Evolutionary conservation across 1,284 basidiomycete species (phyloP).

Genomic region (Irpex rosettiformis): DNA sequence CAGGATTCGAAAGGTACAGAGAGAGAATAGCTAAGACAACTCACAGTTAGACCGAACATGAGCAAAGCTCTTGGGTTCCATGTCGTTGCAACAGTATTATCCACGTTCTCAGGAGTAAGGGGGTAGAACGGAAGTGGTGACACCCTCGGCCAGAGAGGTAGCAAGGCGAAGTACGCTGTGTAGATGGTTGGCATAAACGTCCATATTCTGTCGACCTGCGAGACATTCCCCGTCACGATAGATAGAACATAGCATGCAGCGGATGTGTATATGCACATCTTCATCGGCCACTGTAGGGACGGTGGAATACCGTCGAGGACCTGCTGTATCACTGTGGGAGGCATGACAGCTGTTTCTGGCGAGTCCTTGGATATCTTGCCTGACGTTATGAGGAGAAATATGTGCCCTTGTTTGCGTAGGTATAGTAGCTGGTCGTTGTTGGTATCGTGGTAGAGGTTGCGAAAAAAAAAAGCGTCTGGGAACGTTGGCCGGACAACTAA

Average conservation of each 20-base stretch:
- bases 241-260: constrained; percentile 52
- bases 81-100: constrained; percentile 38
- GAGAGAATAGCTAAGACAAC: constrained; percentile 18
- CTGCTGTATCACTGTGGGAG: constrained; percentile 10
- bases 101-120: constrained; percentile 48
- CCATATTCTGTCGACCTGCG: constrained; percentile 72
- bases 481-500: neutral
- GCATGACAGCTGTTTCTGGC: constrained; percentile 1
- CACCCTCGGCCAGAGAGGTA: constrained; percentile 59
- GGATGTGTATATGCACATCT: constrained; percentile 53
- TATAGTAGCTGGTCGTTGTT: neutral
- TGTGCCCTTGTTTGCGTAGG: neutral
- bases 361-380: neutral
- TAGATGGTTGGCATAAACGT: constrained; percentile 78
- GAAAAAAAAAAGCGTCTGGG: neutral
- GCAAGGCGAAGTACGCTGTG: constrained; percentile 68
- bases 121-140: constrained; percentile 48
- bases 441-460: neutral
- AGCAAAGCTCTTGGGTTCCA: constrained; percentile 68
- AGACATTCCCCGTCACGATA: constrained; percentile 74
- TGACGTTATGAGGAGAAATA: neutral
- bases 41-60: constrained; percentile 65
- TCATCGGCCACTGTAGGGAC: constrained; percentile 55
- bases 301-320: constrained; percentile 27
- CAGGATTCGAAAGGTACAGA: neutral